Evolutionary conservation across 345 rosid genomes (phyloP).

Genomic region (Viola odorata): DNA sequence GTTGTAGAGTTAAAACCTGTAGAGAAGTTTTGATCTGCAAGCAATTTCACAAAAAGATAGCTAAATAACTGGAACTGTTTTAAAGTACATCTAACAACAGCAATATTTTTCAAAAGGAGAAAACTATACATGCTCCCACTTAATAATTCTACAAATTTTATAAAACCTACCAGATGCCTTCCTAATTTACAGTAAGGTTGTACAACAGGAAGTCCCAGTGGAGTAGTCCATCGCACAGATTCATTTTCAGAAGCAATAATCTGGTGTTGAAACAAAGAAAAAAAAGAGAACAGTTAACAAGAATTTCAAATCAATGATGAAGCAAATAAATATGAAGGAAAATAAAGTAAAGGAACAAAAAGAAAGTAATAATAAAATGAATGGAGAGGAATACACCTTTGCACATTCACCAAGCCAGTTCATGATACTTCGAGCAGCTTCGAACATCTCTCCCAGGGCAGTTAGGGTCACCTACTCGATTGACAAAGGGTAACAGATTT

Average conservation of each 20-base stretch:
- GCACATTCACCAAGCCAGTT: constrained; percentile 98
- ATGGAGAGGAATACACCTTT: constrained; percentile 44
- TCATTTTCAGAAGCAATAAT: constrained; percentile 83
- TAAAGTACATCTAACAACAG: background rate
- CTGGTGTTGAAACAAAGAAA: constrained; percentile 28
- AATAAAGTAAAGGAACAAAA: background rate
- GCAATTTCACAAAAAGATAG: constrained; percentile 14
- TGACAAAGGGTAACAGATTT: constrained; percentile 11
- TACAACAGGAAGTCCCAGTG: constrained; percentile 96
- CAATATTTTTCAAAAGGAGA: no score
- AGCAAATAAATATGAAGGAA: no score
- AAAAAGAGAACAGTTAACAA: background rate
- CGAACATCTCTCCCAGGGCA: constrained; percentile 92
- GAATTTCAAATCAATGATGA: no score
- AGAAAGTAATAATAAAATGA: background rate
- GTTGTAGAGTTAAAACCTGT: constrained; percentile 73
- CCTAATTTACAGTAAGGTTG: constrained; percentile 85
- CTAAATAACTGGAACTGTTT: constrained; percentile 7
- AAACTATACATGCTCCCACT: no score
- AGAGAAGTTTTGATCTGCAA: constrained; percentile 92
- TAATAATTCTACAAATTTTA: background rate
- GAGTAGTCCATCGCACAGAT: constrained; percentile 92
- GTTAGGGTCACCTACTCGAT: constrained; percentile 64
- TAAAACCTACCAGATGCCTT: constrained; percentile 59
- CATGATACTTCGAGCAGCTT: constrained; percentile 94